Percentiles rank a stretch among this genome's conserved stretches.
Evolutionary conservation across 1,284 basidiomycete species (phyloP).

Genomic region (Phylloboletellus chloephorus): DNA sequence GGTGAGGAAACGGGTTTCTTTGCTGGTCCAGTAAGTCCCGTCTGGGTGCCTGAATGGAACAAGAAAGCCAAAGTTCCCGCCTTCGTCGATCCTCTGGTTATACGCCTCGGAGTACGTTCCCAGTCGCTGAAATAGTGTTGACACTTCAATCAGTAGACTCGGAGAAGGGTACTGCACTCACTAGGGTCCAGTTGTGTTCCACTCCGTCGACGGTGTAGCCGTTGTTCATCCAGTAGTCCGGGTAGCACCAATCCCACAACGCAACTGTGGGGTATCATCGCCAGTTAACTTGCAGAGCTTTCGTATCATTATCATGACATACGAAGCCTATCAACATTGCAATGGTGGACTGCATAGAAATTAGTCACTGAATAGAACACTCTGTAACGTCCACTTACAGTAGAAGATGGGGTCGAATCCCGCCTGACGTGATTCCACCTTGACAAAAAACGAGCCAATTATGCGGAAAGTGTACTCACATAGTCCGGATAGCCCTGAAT

Average conservation of each 20-base stretch:
- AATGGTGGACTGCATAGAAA: slow-evolving; percentile 18
- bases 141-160: not conserved
- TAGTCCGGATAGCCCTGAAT: slow-evolving; percentile 19
- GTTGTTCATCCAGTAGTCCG: slow-evolving; percentile 21
- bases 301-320: slow-evolving; percentile 1
- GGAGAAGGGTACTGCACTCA: not conserved
- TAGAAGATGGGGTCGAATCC: slow-evolving; percentile 25
- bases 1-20: slow-evolving; percentile 21
- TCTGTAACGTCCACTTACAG: slow-evolving; percentile 11
- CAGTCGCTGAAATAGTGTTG: slow-evolving; percentile 5
- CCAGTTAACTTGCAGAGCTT: not conserved
- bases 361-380: not conserved
- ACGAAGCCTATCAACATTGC: slow-evolving; percentile 24
- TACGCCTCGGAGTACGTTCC: slow-evolving; percentile 22
- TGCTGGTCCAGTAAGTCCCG: slow-evolving; percentile 23
- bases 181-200: slow-evolving; percentile 21
- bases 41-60: slow-evolving; percentile 21
- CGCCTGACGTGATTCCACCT: slow-evolving; percentile 10
- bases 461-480: slow-evolving; percentile 8
- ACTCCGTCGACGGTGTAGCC: slow-evolving; percentile 14
- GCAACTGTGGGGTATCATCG: slow-evolving; percentile 11
- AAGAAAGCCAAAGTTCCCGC: slow-evolving; percentile 18
- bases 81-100: slow-evolving; percentile 18
- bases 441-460: not conserved
- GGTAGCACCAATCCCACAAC: slow-evolving; percentile 27